Evolutionary conservation across 169 alveolate genomes (phyloP), one percentile per base, ranked within the genome.

Genomic region (Plasmodium vivax): DNA sequence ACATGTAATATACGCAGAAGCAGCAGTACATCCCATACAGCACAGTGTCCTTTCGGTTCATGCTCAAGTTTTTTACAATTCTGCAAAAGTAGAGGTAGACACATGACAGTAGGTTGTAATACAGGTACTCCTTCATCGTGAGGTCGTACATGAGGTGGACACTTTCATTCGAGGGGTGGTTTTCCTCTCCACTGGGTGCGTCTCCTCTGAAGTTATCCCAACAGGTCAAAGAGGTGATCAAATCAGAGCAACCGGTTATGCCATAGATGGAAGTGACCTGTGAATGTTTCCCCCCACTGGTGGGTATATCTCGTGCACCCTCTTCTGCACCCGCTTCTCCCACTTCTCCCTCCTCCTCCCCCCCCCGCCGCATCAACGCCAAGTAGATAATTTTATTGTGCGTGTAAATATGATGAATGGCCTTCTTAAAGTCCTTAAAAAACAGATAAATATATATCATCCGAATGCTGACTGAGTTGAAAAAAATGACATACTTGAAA

Each of bases 401-500:
- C 1, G 94, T 90, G 58, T 90, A 74, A 41, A 90, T 90, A 62
- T 90, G 94, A n/a, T 90, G 94, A 36, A 90, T 34, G 1, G 72
- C 54, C 73, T 90, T 90, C 19, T 90, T 90, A 19, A 90, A 30
- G 14, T 90, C 94, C 68, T 90, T 90, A 80, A 90, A 90, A 80
- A 79, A 80, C 19, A 90, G 80, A 90, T 90, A 90, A 10, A 90
- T 90, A 34, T 32, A 90, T 90, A 90, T 90, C 94, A 90, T 90
- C 23, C 94, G 68, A 62, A 90, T 80, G 32, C 94, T 90, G 10
- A 90, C 43, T 34, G 51, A 90, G 72, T 90, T 90, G 83, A 90
- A 90, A 90, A 79, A 90, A 27, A 90, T 79, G 2, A 90, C 94
- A 90, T 90, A 54, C 36, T 90, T 71, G 73, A 90, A 90, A 90